These are phyloP conservation scores for Stagonosporopsis chrysanthemi DNA, from an alignment of 2,329 filamentous ascomycete genomes.

Conservation along the genomic window DNA sequence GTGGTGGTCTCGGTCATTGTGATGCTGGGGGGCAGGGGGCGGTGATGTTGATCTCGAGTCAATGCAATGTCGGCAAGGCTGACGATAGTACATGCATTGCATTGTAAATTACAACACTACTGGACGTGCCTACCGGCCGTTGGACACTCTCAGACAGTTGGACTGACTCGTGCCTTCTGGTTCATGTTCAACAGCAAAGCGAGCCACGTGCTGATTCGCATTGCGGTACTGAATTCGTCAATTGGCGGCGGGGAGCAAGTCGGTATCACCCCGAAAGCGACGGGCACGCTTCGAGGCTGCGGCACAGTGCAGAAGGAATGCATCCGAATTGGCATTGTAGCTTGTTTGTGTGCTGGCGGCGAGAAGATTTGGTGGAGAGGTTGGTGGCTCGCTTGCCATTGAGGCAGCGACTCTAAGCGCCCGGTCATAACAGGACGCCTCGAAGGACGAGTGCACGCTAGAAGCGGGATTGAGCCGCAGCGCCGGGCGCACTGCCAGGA, in stretches of 20 bases:
- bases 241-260: not conserved
- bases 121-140: too few relatives aligned
- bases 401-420: conserved; percentile 15
- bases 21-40: too few relatives aligned
- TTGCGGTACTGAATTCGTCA: not conserved
- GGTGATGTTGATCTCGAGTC: too few relatives aligned
- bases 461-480: conserved; percentile 6
- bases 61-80: too few relatives aligned
- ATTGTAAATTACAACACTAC: too few relatives aligned
- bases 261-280: conserved; percentile 1
- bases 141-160: too few relatives aligned
- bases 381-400: conserved; percentile 11
- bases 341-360: conserved; percentile 8
- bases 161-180: too few relatives aligned
- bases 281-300: not conserved
- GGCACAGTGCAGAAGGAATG: conserved; percentile 10
- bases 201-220: not conserved
- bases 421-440: conserved; percentile 3
- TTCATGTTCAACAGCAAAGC: not conserved
- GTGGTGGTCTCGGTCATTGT: too few relatives aligned
- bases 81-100: too few relatives aligned
- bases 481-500: conserved; percentile 2
- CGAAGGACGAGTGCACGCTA: not conserved
- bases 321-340: conserved; percentile 3
- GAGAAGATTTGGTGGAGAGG: conserved; percentile 14